phyloP scores from a whole-genome alignment of 345 rosid genomes.

The Noccaea bulbosa region DNA sequence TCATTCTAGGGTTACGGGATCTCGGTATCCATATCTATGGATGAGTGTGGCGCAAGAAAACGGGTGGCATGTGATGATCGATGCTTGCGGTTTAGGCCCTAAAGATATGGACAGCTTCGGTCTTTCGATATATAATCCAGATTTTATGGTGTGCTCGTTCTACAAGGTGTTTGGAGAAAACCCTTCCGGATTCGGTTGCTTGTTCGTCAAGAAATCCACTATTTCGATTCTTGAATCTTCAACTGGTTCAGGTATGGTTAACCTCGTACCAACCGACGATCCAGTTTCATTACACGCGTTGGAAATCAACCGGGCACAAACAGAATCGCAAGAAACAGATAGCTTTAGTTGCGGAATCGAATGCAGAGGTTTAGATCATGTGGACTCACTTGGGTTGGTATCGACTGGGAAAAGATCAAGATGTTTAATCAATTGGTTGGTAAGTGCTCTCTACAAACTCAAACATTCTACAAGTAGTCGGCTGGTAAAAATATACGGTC shows the following conservation, averaged over 20 bases:
- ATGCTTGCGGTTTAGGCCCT: conserved; percentile 91
- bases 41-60: conserved; percentile 87
- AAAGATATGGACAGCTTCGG: conserved; percentile 97
- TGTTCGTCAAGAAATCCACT: conserved; percentile 81
- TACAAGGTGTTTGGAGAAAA: conserved; percentile 93
- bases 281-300: conserved; percentile 44
- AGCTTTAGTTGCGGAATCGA: conserved; percentile 37
- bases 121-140: conserved; percentile 81
- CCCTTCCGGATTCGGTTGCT: conserved; percentile 94
- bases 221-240: conserved; percentile 59
- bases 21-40: conserved; percentile 91
- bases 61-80: conserved; percentile 88
- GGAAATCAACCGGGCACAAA: conserved; percentile 30
- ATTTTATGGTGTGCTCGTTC: conserved; percentile 84
- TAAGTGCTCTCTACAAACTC: conserved; percentile 75
- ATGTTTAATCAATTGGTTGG: conserved; percentile 91
- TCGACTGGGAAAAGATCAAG: conserved; percentile 71
- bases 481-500: conserved; percentile 81
- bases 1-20: conserved; percentile 87
- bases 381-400: conserved; percentile 68
- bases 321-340: conserved; percentile 39
- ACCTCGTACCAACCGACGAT: conserved; percentile 61
- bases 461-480: conserved; percentile 59
- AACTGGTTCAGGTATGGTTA: conserved; percentile 66
- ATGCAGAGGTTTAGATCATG: conserved; percentile 75